These are phyloP conservation scores for Hyphopichia burtonii DNA, from an alignment of 1,139 yeast genomes.

Conservation along the genomic window DNA sequence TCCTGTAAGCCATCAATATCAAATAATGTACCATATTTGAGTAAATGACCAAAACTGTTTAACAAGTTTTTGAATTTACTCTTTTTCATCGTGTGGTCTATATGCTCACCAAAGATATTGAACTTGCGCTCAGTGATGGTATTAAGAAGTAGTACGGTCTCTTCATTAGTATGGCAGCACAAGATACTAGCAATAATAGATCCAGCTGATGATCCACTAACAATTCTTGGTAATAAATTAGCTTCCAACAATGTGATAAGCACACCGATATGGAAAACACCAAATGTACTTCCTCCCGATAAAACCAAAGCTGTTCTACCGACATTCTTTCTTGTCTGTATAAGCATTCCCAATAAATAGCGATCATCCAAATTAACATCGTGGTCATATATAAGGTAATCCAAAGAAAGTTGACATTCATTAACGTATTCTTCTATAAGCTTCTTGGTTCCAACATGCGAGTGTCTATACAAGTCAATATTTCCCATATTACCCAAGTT, in stretches of 20 bases:
- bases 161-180: slow-evolving; percentile 78
- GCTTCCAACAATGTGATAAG: slow-evolving; percentile 73
- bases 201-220: slow-evolving; percentile 97
- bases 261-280: slow-evolving; percentile 90
- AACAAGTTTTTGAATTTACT: slow-evolving; percentile 41
- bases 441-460: slow-evolving; percentile 82
- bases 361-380: slow-evolving; percentile 61
- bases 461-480: slow-evolving; percentile 69
- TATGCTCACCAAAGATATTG: slow-evolving; percentile 57
- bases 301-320: slow-evolving; percentile 92
- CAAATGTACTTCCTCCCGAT: slow-evolving; percentile 96
- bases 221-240: slow-evolving; percentile 76
- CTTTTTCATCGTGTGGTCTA: slow-evolving; percentile 25
- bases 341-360: slow-evolving; percentile 70
- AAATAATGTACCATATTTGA: slow-evolving; percentile 85
- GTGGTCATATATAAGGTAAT: slow-evolving; percentile 41
- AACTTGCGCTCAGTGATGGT: slow-evolving; percentile 59
- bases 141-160: slow-evolving; percentile 55
- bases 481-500: slow-evolving; percentile 90
- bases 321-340: slow-evolving; percentile 85
- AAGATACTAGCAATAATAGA: slow-evolving; percentile 89
- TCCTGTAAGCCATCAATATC: slow-evolving; percentile 69
- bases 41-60: slow-evolving; percentile 47
- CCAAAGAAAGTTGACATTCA: slow-evolving; percentile 70
- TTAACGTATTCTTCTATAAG: slow-evolving; percentile 78